phyloP scores from a whole-genome alignment of 306 rosid genomes.

The Lotus japonicus region DNA sequence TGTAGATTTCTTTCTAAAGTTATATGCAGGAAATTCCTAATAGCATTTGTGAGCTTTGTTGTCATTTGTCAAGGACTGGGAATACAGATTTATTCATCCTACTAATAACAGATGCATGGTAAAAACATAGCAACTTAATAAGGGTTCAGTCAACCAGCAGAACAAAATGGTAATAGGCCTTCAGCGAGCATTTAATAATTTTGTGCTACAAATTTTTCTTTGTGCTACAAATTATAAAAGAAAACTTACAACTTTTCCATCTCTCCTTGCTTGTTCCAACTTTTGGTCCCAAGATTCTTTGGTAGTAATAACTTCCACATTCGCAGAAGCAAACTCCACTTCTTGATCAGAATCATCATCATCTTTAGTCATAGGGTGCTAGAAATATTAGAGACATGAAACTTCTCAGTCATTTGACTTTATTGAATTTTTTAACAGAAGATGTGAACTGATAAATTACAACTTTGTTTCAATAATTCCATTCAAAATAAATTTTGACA shows the following conservation, averaged over 20 bases:
- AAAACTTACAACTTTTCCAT: constrained; percentile 55
- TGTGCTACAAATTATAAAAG: not conserved
- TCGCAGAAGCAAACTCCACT: constrained; percentile 52
- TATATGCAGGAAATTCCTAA: not conserved
- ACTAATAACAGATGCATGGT: not conserved
- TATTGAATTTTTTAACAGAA: not conserved
- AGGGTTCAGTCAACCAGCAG: not conserved
- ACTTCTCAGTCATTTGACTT: not conserved
- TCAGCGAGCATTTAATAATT: not conserved
- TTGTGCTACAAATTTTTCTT: not conserved
- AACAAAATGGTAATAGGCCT: not conserved
- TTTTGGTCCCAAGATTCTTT: constrained; percentile 66
- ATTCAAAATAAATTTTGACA: no score
- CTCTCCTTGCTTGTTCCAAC: constrained; percentile 65
- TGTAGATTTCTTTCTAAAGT: not conserved
- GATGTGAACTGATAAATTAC: not conserved
- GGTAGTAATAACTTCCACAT: constrained; percentile 59
- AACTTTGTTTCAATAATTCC: not conserved
- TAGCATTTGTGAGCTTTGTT: not conserved
- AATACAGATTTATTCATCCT: not conserved
- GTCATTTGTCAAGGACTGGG: not conserved
- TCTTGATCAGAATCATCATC: constrained; percentile 46
- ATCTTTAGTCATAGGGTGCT: constrained; percentile 31
- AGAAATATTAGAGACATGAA: constrained; percentile 12
- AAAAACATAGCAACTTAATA: not conserved